phyloP scores from a whole-genome alignment of 2,329 filamentous ascomycete genomes.

The Pleoardoris graminearum region DNA sequence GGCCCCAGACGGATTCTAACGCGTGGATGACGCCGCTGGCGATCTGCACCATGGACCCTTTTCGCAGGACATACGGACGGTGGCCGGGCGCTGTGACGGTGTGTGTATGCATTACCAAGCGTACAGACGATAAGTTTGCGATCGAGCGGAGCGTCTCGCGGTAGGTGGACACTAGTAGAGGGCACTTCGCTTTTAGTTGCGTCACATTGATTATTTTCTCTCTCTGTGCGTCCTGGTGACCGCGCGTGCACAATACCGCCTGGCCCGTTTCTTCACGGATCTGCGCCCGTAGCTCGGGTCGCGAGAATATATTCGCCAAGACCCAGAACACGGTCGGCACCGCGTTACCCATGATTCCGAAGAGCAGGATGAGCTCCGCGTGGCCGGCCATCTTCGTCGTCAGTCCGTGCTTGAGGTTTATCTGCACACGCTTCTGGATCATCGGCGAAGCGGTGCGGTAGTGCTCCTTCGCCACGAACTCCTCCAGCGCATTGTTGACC shows the following conservation, averaged over 20 bases:
- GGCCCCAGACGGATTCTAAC: conserved; percentile 48
- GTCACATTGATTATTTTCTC: conserved; percentile 12
- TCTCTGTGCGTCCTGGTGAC: neutral
- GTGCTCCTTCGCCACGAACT: conserved; percentile 25
- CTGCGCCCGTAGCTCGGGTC: conserved; percentile 41
- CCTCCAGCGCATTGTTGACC: conserved; percentile 25
- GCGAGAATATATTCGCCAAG: conserved; percentile 47
- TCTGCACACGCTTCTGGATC: conserved; percentile 28
- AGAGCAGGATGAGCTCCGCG: conserved; percentile 26
- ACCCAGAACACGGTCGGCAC: conserved; percentile 52
- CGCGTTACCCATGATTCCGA: conserved; percentile 50
- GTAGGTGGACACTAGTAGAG: conserved; percentile 51
- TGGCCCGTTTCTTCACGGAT: conserved; percentile 44
- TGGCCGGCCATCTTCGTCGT: conserved; percentile 14
- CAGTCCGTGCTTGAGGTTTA: conserved; percentile 21
- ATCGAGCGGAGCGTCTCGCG: conserved; percentile 50
- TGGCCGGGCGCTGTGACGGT: conserved; percentile 33
- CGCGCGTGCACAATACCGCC: neutral
- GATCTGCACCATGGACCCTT: conserved; percentile 50
- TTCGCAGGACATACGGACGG: conserved; percentile 46
- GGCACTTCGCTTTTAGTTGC: conserved; percentile 31
- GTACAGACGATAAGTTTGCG: conserved; percentile 44
- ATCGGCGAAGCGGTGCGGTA: conserved; percentile 25
- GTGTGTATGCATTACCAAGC: conserved; percentile 48
- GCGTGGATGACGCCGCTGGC: conserved; percentile 51